Evolutionary conservation across 257 asterid species (phyloP).

Genomic region (Vinca minor): DNA sequence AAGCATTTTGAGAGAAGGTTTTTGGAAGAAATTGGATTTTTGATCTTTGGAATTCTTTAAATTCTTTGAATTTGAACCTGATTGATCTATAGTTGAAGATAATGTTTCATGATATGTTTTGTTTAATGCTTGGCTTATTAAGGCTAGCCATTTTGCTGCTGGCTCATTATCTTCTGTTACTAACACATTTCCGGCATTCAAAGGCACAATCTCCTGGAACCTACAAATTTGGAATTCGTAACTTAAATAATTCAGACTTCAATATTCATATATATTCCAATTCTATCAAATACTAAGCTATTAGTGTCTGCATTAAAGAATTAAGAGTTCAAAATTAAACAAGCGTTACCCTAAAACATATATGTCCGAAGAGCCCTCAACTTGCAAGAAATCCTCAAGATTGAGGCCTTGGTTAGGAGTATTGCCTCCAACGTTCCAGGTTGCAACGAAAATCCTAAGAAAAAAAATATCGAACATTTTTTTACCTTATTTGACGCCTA

Average conservation of each 20-base stretch:
- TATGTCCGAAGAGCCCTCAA: constrained; percentile 77
- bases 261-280: too few species aligned
- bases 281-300: too few species aligned
- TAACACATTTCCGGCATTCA: constrained; percentile 81
- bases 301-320: too few species aligned
- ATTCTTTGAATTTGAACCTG: constrained; percentile 21
- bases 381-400: constrained; percentile 83
- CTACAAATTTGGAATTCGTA: too few species aligned
- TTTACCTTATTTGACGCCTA: too few species aligned
- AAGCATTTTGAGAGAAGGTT: constrained; percentile 51
- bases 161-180: constrained; percentile 90
- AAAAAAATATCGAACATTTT: too few species aligned
- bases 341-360: constrained; percentile 71
- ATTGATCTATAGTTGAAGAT: constrained; percentile 17
- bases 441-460: constrained; percentile 70
- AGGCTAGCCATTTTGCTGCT: constrained; percentile 81
- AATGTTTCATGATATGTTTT: constrained; percentile 46
- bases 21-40: constrained; percentile 34
- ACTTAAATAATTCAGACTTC: too few species aligned
- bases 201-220: constrained; percentile 93
- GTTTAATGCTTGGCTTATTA: constrained; percentile 75
- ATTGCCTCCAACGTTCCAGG: constrained; percentile 96
- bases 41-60: constrained; percentile 23
- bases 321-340: too few species aligned
- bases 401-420: constrained; percentile 63